Evolutionary conservation across 768 basidiomycete species (phyloP).

Genomic region (Trametes elegans): DNA sequence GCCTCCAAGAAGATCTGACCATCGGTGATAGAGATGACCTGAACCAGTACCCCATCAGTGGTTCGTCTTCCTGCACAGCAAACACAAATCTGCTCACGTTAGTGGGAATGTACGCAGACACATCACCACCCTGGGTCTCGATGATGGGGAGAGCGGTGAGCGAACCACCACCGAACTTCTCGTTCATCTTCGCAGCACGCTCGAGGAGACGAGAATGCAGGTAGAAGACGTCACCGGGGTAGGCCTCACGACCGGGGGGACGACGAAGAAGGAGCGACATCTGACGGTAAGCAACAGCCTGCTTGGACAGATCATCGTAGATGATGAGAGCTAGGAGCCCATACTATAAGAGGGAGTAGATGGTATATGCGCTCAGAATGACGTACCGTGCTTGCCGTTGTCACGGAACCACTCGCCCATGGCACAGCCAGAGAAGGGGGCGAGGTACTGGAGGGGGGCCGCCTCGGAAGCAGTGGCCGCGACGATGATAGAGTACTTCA

Average conservation of each 20-base stretch:
- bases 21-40: slow-evolving; percentile 99
- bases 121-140: slow-evolving; percentile 99
- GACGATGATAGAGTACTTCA: slow-evolving; percentile 99
- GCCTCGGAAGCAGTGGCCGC: slow-evolving; percentile 99
- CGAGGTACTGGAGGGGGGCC: slow-evolving; percentile 98
- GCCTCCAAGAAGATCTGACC: slow-evolving; percentile 99
- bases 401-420: slow-evolving; percentile 99
- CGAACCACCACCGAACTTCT: slow-evolving; percentile 97
- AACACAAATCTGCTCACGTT: slow-evolving; percentile 53
- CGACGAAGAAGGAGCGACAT: slow-evolving; percentile 99
- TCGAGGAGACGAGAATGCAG: slow-evolving; percentile 99
- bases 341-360: too few relatives aligned
- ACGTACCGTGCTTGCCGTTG: slow-evolving; percentile 96
- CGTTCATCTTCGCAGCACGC: slow-evolving; percentile 99
- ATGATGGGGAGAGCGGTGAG: slow-evolving; percentile 99
- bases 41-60: not conserved
- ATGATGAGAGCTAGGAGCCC: slow-evolving; percentile 88
- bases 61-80: too few relatives aligned
- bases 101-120: slow-evolving; percentile 97
- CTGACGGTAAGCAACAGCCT: slow-evolving; percentile 99
- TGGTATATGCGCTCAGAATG: too few relatives aligned
- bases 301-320: slow-evolving; percentile 99
- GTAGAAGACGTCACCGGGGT: slow-evolving; percentile 99
- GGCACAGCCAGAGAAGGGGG: slow-evolving; percentile 99
- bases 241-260: slow-evolving; percentile 99